Base-by-base conservation (phyloP, 202 grass and related monocot species). In the Setaria viridis region DNA sequence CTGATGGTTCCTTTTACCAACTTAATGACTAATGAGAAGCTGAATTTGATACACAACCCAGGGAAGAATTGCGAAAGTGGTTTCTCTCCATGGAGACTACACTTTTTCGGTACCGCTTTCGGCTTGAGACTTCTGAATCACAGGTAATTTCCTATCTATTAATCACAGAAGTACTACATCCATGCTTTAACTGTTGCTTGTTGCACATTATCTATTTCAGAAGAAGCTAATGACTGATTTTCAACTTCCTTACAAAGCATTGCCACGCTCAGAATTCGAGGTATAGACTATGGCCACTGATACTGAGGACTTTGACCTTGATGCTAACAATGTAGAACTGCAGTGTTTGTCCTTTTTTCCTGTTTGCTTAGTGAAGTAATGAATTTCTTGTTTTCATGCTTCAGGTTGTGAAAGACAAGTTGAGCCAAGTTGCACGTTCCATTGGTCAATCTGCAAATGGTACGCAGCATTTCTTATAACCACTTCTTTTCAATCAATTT, bases 61-160 rank as follows among this genome's bases (percentile, higher is more conserved):
- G 97, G 79, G 96, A 99, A 70, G 97, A 99, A 55, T 83, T 95
- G 80, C 86, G 97, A 29, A 99, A 93, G 67, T 99, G 97, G 97
- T 99, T 99, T 93, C 93, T 99, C 65, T 99, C 93, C 68, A 94
- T 96, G 91, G 92, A 96, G 87, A 96, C 92, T 46, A 50, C 82
- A 67, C 91, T 99, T 81, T 96, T 96, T 50, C 86, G 91, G 63
- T 94, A 94, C 62, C 88, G 97, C 20, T 99, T 94, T 86, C 84
- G 93, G 21, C 82, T 94, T 19, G 91, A 94, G 88, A 94, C 51
- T 60, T 53, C 54, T 32, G 97, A 99, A 78, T 93, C 97, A 71
- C 97, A 99, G 93, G 97, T 96, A 73, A 59, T 39, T 74, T 88
- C 70, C 80, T 82, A 35, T 69, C 55, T 41, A 53, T 68, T 70